Evolutionary conservation across 2,329 filamentous ascomycete species (phyloP).

Genomic region (Neophaeococcomyces mojaviensis): DNA sequence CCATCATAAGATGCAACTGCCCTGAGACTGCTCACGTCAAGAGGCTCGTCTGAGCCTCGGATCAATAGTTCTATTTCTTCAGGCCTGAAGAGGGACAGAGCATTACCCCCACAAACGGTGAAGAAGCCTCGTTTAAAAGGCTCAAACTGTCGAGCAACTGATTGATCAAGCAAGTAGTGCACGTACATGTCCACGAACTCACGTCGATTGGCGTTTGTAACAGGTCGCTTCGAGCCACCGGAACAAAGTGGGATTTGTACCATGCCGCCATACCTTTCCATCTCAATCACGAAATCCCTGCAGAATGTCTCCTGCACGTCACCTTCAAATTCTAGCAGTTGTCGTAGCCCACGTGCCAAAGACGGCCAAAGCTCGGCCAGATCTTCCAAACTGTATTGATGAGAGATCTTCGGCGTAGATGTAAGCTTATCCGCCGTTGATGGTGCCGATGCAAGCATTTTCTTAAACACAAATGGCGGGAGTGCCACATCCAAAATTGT

Average conservation of each 20-base stretch:
- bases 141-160: constrained; percentile 76
- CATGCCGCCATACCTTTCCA: constrained; percentile 67
- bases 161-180: constrained; percentile 67
- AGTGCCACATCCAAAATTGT: constrained; percentile 84
- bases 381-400: constrained; percentile 72
- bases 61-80: constrained; percentile 88
- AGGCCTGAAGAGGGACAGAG: constrained; percentile 75
- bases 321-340: constrained; percentile 74
- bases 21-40: constrained; percentile 69
- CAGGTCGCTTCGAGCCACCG: constrained; percentile 63
- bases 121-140: constrained; percentile 93
- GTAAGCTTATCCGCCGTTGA: constrained; percentile 48
- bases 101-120: constrained; percentile 82
- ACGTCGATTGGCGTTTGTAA: constrained; percentile 75
- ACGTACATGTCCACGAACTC: constrained; percentile 86
- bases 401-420: constrained; percentile 48
- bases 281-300: constrained; percentile 70
- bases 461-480: constrained; percentile 82
- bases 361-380: constrained; percentile 72
- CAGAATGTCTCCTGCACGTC: constrained; percentile 75
- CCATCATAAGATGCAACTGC: constrained; percentile 76
- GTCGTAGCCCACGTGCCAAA: constrained; percentile 65
- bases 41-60: constrained; percentile 71
- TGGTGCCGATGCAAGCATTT: constrained; percentile 72
- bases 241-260: constrained; percentile 63